Conservation (phyloP, 345 rosid genomes). For the Salix caprea region DNA sequence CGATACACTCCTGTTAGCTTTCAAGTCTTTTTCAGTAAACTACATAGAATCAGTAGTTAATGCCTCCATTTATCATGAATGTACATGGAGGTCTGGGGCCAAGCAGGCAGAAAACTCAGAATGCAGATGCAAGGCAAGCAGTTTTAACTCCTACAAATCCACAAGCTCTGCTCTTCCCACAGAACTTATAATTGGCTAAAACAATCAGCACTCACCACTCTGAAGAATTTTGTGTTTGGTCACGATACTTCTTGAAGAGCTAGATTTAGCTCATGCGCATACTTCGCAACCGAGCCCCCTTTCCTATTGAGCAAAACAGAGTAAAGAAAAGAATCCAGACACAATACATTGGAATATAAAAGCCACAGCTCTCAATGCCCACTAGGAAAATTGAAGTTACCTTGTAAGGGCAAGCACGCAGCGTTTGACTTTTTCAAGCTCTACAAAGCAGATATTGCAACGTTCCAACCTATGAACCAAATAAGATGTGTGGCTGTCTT, state of each 20-base stretch:
- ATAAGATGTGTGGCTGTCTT: conserved; percentile 1
- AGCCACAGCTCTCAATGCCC: conserved; percentile 7
- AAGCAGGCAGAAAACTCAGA: conserved; percentile 1
- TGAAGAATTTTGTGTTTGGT: conserved; percentile 11
- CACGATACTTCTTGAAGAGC: conserved; percentile 74
- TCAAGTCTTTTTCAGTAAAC: conserved; percentile 14
- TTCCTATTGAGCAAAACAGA: conserved; percentile 40
- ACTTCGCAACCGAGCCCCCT: conserved; percentile 86
- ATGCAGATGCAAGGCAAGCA: not conserved
- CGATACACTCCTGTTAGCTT: not conserved
- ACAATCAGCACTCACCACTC: conserved; percentile 4
- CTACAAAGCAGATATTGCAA: conserved; percentile 72
- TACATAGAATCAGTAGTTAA: conserved; percentile 27
- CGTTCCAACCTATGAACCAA: conserved; percentile 62
- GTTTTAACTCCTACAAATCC: conserved; percentile 7
- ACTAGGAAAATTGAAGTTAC: conserved; percentile 2
- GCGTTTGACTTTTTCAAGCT: conserved; percentile 80
- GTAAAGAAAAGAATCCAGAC: not conserved
- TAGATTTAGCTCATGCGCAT: conserved; percentile 75
- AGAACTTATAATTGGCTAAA: conserved; percentile 6
- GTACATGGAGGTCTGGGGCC: conserved; percentile 24
- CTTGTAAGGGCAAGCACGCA: conserved; percentile 51
- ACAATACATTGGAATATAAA: not conserved
- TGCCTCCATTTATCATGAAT: conserved; percentile 27
- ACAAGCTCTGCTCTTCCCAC: conserved; percentile 7